phyloP scores from a whole-genome alignment of 2,329 filamentous ascomycete genomes.

The Botrytis deweyae region DNA sequence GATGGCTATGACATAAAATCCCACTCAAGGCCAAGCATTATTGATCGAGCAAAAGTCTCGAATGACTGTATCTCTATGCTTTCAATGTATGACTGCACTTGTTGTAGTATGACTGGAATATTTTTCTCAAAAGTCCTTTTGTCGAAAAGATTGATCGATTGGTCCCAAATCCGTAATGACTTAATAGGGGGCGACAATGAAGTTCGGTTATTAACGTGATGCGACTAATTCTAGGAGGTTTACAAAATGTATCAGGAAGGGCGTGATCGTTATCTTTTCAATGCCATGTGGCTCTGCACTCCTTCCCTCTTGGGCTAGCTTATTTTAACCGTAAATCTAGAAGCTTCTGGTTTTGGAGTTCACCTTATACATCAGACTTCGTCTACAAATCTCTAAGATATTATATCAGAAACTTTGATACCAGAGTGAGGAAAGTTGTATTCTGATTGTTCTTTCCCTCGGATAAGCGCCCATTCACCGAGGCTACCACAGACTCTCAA shows the following conservation, averaged over 20 bases:
- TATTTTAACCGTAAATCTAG: neutral
- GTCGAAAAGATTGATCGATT: neutral
- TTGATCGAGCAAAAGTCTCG: neutral
- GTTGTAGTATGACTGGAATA: neutral
- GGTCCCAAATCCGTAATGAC: neutral
- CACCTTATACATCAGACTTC: neutral
- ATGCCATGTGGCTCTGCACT: neutral
- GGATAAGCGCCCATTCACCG: neutral
- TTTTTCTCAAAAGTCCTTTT: neutral
- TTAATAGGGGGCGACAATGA: neutral
- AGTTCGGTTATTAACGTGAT: neutral
- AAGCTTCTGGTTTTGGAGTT: neutral
- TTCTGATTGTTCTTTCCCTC: neutral
- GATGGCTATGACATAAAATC: neutral
- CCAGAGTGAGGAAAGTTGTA: neutral
- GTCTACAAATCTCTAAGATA: neutral
- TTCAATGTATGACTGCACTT: neutral
- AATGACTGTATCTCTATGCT: neutral
- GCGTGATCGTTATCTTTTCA: neutral
- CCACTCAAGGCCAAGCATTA: neutral
- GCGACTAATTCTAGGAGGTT: neutral
- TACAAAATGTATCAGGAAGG: neutral
- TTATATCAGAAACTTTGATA: neutral
- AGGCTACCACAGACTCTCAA: neutral
- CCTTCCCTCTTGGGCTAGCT: constrained; percentile 3